These are phyloP conservation scores for Gossypium sturtianum DNA, from an alignment of 345 rosid genomes.

Conservation along the genomic window DNA sequence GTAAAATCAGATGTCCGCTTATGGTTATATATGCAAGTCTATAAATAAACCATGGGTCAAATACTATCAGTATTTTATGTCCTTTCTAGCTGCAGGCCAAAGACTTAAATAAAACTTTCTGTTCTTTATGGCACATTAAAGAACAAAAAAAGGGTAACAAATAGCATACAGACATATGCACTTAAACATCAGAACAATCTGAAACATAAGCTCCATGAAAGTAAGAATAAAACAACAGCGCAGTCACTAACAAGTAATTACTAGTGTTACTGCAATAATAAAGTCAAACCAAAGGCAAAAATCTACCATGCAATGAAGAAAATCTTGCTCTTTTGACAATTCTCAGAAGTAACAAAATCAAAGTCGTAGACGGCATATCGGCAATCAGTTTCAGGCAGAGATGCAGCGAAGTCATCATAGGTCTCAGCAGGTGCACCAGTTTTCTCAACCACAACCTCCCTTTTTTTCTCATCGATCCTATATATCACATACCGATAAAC, in stretches of 20 bases:
- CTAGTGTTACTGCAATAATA: background rate
- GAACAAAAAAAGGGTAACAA: no score
- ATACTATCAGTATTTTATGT: background rate
- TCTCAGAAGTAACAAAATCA: no score
- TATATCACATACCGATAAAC: conserved; percentile 57
- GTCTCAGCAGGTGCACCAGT: conserved; percentile 55
- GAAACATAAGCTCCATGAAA: background rate
- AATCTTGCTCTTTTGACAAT: background rate
- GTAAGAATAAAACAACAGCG: background rate
- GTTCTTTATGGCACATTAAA: no score
- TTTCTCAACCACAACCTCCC: conserved; percentile 59
- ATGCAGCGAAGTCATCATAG: conserved; percentile 4
- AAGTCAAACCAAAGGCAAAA: conserved; percentile 3
- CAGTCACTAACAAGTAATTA: background rate
- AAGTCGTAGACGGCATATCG: no score
- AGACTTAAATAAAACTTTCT: no score
- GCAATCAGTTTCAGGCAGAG: no score
- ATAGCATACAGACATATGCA: no score
- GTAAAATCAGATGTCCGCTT: background rate
- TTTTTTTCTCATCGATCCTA: conserved; percentile 59
- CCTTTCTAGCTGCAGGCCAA: background rate
- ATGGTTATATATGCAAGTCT: background rate
- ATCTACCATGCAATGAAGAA: conserved; percentile 60
- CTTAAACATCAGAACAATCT: background rate
- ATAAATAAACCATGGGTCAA: background rate